Evolutionary conservation across 495 filamentous ascomycete species (phyloP).

Genomic region (Penicillium robsamsonii): DNA sequence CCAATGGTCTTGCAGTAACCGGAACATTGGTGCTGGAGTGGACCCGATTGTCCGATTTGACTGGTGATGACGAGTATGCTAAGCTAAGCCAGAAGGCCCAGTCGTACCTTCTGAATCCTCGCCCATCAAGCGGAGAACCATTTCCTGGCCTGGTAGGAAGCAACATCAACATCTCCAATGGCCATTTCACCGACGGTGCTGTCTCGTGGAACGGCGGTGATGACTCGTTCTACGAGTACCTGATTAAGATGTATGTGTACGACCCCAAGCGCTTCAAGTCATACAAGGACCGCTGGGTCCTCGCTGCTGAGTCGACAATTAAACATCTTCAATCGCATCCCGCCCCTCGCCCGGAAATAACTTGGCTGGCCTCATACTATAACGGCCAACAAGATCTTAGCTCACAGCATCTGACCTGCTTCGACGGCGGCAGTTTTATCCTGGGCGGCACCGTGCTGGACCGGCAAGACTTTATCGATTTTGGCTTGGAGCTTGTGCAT

Average conservation of each 20-base stretch:
- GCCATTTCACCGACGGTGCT: conserved; percentile 61
- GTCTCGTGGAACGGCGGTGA: conserved; percentile 81
- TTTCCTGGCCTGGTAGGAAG: conserved; percentile 78
- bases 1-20: conserved; percentile 68
- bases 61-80: conserved; percentile 64
- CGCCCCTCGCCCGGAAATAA: conserved; percentile 63
- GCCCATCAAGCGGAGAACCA: conserved; percentile 61
- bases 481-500: conserved; percentile 71
- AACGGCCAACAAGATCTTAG: conserved; percentile 49
- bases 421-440: conserved; percentile 83
- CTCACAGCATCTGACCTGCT: conserved; percentile 74
- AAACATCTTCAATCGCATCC: conserved; percentile 72
- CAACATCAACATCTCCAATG: conserved; percentile 59
- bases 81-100: conserved; percentile 66
- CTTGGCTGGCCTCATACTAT: conserved; percentile 67
- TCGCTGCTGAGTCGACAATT: conserved; percentile 75
- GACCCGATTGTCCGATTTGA: conserved; percentile 78
- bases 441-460: conserved; percentile 73
- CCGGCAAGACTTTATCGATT: conserved; percentile 62
- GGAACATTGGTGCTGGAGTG: conserved; percentile 81
- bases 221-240: conserved; percentile 89
- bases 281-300: conserved; percentile 74
- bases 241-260: conserved; percentile 93
- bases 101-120: conserved; percentile 66
- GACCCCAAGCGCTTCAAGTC: conserved; percentile 59